These are phyloP conservation scores for Echria macrotheca DNA, from an alignment of 495 filamentous ascomycete species.

Conservation along the genomic window DNA sequence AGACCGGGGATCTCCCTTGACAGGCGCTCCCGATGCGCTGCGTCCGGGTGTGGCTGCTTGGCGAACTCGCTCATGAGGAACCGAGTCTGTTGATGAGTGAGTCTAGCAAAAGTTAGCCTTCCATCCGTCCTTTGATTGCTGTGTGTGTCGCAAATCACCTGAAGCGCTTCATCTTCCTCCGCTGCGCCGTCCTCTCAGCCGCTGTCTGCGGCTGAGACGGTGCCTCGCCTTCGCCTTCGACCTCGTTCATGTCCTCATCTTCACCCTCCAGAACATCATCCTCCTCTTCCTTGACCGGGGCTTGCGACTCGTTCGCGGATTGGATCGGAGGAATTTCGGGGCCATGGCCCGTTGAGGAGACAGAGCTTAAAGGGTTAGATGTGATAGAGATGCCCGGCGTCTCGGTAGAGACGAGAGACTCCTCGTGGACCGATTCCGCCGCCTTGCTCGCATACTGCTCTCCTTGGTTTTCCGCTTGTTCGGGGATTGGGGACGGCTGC, in stretches of 20 bases:
- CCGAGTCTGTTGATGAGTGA: conserved; percentile 94
- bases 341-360: conserved; percentile 34
- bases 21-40: conserved; percentile 82
- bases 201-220: conserved; percentile 55
- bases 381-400: conserved; percentile 36
- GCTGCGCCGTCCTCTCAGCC: conserved; percentile 68
- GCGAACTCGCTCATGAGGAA: conserved; percentile 98
- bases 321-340: conserved; percentile 27
- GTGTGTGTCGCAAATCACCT: no score
- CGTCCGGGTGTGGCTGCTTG: conserved; percentile 91
- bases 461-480: conserved; percentile 33
- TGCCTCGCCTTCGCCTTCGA: conserved; percentile 36
- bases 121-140: no score
- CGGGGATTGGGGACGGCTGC: conserved; percentile 33
- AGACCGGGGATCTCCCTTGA: conserved; percentile 90
- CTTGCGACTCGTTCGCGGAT: conserved; percentile 39
- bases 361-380: conserved; percentile 37
- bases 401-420: conserved; percentile 38
- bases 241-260: conserved; percentile 46
- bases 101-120: conserved; percentile 46
- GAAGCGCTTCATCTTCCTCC: conserved; percentile 94
- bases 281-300: conserved; percentile 47
- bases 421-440: conserved; percentile 37
- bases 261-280: conserved; percentile 49
- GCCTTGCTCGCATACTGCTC: conserved; percentile 37